Evolutionary conservation across 768 basidiomycete genomes (phyloP).

Genomic region (Leccinum rimulosum): DNA sequence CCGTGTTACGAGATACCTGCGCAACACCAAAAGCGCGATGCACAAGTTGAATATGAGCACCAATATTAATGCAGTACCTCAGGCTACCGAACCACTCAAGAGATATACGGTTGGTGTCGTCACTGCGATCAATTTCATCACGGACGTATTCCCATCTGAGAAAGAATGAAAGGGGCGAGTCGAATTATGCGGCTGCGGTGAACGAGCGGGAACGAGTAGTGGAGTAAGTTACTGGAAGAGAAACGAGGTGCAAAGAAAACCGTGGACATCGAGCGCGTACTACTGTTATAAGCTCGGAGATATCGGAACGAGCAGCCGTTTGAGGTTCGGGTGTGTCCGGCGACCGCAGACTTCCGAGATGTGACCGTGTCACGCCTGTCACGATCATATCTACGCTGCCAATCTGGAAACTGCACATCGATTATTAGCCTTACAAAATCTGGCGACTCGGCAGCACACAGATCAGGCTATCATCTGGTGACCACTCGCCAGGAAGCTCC

Average conservation of each 20-base stretch:
- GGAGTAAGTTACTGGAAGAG: constrained; percentile 14
- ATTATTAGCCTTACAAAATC: too few relatives aligned
- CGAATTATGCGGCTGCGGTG: constrained; percentile 7
- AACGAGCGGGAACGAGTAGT: constrained; percentile 9
- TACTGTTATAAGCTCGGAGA: constrained; percentile 22
- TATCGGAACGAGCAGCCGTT: constrained; percentile 33
- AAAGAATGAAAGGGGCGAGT: constrained; percentile 13
- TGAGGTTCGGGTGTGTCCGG: too few relatives aligned
- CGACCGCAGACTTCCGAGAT: too few relatives aligned
- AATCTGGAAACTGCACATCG: too few relatives aligned
- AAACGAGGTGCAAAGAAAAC: constrained; percentile 8
- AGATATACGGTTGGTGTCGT: constrained; percentile 16
- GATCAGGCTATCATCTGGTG: too few relatives aligned
- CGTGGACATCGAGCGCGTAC: constrained; percentile 15
- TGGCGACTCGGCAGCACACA: too few relatives aligned
- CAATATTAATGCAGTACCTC: constrained; percentile 12
- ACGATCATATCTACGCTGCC: too few relatives aligned
- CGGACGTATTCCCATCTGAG: constrained; percentile 19
- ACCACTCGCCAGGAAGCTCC: too few relatives aligned
- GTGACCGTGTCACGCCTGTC: too few relatives aligned
- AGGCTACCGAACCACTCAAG: constrained; percentile 9
- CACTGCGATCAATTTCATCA: constrained; percentile 22
- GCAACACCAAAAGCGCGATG: constrained; percentile 22
- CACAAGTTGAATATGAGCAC: constrained; percentile 7
- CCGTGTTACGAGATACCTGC: constrained; percentile 17